Evolutionary conservation across 306 rosid genomes (phyloP).

Genomic region (Rosa rugosa): DNA sequence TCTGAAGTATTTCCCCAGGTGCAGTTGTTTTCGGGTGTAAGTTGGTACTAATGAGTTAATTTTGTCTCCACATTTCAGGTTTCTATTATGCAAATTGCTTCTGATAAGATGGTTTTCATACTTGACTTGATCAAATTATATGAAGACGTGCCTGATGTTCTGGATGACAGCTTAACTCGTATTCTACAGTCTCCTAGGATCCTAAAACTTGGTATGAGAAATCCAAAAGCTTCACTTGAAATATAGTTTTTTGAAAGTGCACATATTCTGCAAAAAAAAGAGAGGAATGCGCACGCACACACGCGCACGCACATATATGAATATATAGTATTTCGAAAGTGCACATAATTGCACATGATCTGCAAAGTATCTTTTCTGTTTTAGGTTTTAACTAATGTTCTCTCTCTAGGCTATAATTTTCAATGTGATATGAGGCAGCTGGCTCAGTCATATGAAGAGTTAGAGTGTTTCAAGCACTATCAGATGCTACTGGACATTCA

Average conservation of each 20-base stretch:
- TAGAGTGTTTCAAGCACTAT: constrained; percentile 77
- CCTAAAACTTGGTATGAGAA: constrained; percentile 82
- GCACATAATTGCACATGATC: neutral
- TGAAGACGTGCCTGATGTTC: constrained; percentile 54
- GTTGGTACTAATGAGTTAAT: neutral
- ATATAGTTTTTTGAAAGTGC: neutral
- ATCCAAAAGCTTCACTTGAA: constrained; percentile 13
- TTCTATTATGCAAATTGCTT: constrained; percentile 93
- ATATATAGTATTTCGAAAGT: neutral
- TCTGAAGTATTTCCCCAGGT: neutral
- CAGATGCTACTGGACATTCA: constrained; percentile 84
- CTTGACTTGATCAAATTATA: constrained; percentile 80
- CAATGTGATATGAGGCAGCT: constrained; percentile 84
- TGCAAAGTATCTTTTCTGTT: neutral
- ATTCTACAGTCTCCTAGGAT: constrained; percentile 73
- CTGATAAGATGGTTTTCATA: constrained; percentile 70
- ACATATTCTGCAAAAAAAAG: neutral
- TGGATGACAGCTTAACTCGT: constrained; percentile 65
- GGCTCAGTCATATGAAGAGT: constrained; percentile 68
- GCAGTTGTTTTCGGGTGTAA: neutral
- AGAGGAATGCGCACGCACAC: neutral
- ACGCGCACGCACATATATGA: no score
- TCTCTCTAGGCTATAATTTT: constrained; percentile 76
- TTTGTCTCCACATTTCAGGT: constrained; percentile 59
- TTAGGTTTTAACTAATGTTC: neutral